Conservation (phyloP, 2,329 filamentous ascomycete species). For the Bipolaris sorokiniana region DNA sequence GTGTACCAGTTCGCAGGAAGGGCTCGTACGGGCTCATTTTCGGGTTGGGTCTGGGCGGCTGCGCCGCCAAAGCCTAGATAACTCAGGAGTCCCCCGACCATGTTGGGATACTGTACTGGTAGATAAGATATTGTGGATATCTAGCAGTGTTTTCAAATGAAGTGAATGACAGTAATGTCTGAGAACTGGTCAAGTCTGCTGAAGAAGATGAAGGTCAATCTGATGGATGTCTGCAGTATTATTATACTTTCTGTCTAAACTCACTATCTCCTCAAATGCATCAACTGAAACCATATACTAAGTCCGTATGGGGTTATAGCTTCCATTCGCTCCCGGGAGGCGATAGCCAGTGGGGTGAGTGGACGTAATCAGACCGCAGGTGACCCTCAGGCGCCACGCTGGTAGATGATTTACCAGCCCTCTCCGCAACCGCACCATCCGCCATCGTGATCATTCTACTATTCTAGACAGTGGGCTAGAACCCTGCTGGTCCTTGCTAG, state of each 20-base stretch:
- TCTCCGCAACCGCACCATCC: constrained; percentile 17
- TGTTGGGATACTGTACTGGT: constrained; percentile 11
- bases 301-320: constrained; percentile 38
- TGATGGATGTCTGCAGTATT: constrained; percentile 19
- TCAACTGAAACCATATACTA: constrained; percentile 32
- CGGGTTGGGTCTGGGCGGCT: constrained; percentile 18
- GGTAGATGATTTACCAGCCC: constrained; percentile 10
- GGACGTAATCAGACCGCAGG: constrained; percentile 35
- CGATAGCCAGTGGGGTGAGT: constrained; percentile 29
- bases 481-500: constrained; percentile 8
- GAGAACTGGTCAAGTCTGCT: not conserved
- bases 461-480: constrained; percentile 16
- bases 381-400: constrained; percentile 31
- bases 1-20: constrained; percentile 52
- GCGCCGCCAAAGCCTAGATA: constrained; percentile 36
- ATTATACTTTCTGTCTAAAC: constrained; percentile 28
- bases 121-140: not conserved
- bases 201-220: constrained; percentile 13
- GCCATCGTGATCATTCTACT: constrained; percentile 35
- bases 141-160: not conserved
- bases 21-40: constrained; percentile 47
- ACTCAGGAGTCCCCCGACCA: constrained; percentile 36
- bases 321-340: constrained; percentile 30
- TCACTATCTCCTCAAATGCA: constrained; percentile 29
- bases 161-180: not conserved